These are phyloP conservation scores for Aspergillus neoniger DNA, from an alignment of 2,329 filamentous ascomycete species.

Conservation along the genomic window DNA sequence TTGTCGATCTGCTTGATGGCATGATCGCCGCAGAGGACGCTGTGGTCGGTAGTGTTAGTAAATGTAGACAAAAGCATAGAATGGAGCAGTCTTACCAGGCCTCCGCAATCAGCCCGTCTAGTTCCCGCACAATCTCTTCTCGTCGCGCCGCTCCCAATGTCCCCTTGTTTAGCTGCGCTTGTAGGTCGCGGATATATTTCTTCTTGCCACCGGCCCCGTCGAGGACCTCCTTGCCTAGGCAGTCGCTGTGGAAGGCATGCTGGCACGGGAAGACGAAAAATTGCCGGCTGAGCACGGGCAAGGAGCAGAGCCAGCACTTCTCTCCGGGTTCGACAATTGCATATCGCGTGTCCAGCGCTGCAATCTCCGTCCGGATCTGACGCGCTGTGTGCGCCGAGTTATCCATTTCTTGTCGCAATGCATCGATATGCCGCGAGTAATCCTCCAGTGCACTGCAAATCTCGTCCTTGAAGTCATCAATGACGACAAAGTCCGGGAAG, in stretches of 20 bases:
- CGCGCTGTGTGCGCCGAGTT: conserved; percentile 83
- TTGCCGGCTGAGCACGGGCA: conserved; percentile 84
- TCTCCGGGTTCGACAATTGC: conserved; percentile 96
- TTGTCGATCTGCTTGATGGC: conserved; percentile 94
- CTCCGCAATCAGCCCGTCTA: conserved; percentile 88
- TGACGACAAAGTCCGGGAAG: conserved; percentile 97
- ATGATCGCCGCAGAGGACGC: conserved; percentile 91
- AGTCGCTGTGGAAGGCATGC: conserved; percentile 96
- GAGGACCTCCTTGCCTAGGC: conserved; percentile 80
- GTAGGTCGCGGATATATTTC: conserved; percentile 79
- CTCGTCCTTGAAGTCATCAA: conserved; percentile 98
- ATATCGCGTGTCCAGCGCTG: conserved; percentile 81
- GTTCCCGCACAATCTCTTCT: conserved; percentile 80
- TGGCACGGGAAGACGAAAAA: conserved; percentile 99
- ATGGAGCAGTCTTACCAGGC: conserved; percentile 66
- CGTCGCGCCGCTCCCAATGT: conserved; percentile 69
- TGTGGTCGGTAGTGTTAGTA: conserved; percentile 37
- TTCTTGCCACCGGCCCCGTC: conserved; percentile 78
- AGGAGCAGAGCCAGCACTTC: conserved; percentile 82
- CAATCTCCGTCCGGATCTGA: conserved; percentile 89
- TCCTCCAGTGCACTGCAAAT: conserved; percentile 93
- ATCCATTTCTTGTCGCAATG: conserved; percentile 91
- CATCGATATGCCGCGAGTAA: conserved; percentile 88
- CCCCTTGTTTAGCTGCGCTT: conserved; percentile 78
- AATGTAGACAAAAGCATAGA: conserved; percentile 20